Evolutionary conservation across 2,329 filamentous ascomycete species (phyloP), one percentile per base, ranked within the genome.

Genomic region (Paraconiothyrium brasiliense): DNA sequence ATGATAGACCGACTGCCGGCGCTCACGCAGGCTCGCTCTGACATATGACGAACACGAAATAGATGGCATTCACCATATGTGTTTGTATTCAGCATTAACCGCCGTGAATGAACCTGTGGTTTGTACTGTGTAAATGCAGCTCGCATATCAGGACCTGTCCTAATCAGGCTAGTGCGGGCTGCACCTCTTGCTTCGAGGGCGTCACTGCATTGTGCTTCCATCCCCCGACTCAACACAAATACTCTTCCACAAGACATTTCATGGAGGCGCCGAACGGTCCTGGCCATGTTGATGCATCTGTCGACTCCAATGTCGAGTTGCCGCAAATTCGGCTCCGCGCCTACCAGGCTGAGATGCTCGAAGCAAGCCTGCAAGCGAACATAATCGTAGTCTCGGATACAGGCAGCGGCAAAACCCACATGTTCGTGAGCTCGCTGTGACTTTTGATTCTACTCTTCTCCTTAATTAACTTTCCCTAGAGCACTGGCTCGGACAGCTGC

Each of bases 291-390:
- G 63, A 43, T 32, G 49, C 34, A 22, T 39, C 49, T 20, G 47
- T 50, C 34, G 59, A 43, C 20, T 57, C 59, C 10, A 49, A 51
- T 11, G 32, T 57, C 13, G 30, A 66, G 32, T 22, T 59, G 50
- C 64, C 65, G 30, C 35, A 55, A 0, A 74, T 78, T 57, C 72
- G 69, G 4, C 71, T 82, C 6, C 80, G 82, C 11, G 75, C 78
- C 1, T 84, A 84, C 62, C 83, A 84, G 73, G 71, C 79, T 66
- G 82, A 84, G 67, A 84, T 84, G 82, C 76, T 84, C 2, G 76
- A 82, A 46, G 76, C 77, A 58, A 82, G 80, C 66, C 60, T 84
- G 37, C 69, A 73, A 47, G 66, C 71, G 20, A 84, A 84, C 62
- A 74, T 82, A 58, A 83, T 84, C 56, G 81, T 84, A 43, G 81